A percentile compares a stretch with the other conserved stretches of the same genome.
Evolutionary conservation across 2,329 filamentous ascomycete genomes (phyloP).

Genomic region (Endoconidiophora laricicola): DNA sequence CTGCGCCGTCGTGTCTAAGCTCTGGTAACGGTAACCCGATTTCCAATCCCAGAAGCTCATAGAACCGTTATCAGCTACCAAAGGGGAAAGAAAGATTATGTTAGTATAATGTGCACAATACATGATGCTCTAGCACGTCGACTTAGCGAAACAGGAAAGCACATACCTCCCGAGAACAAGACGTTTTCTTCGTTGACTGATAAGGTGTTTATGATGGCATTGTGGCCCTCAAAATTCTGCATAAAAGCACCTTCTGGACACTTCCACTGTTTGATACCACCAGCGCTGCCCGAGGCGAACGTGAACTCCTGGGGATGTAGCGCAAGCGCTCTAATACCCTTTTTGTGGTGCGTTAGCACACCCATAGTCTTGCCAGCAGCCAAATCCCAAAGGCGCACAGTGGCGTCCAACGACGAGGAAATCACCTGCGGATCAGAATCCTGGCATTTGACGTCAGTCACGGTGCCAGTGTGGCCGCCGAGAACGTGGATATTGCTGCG

Average conservation of each 20-base stretch:
- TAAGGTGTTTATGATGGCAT: slow-evolving; percentile 88
- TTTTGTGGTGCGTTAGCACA: slow-evolving; percentile 95
- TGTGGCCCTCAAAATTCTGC: slow-evolving; percentile 97
- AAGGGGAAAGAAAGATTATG: not conserved
- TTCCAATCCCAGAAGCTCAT: slow-evolving; percentile 99
- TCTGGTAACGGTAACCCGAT: slow-evolving; percentile 80
- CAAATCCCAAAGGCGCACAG: slow-evolving; percentile 85
- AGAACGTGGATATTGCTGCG: slow-evolving; percentile 91
- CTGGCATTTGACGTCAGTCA: slow-evolving; percentile 79
- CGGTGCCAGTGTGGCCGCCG: slow-evolving; percentile 75
- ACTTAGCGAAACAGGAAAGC: not conserved
- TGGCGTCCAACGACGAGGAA: slow-evolving; percentile 78
- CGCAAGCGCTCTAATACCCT: slow-evolving; percentile 73
- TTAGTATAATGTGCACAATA: not conserved
- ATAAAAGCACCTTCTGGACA: slow-evolving; percentile 96
- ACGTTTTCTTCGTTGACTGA: slow-evolving; percentile 91
- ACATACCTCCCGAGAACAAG: slow-evolving; percentile 64
- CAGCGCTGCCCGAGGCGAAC: slow-evolving; percentile 80
- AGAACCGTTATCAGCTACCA: slow-evolving; percentile 65
- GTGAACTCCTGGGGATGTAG: slow-evolving; percentile 88
- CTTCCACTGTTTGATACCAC: slow-evolving; percentile 98
- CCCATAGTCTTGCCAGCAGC: slow-evolving; percentile 93
- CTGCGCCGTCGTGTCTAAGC: slow-evolving; percentile 78
- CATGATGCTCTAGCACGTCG: not conserved
- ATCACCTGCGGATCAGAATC: slow-evolving; percentile 95